Base-by-base conservation (phyloP, 2,329 filamentous ascomycete species). In the Aureobasidium musti region DNA sequence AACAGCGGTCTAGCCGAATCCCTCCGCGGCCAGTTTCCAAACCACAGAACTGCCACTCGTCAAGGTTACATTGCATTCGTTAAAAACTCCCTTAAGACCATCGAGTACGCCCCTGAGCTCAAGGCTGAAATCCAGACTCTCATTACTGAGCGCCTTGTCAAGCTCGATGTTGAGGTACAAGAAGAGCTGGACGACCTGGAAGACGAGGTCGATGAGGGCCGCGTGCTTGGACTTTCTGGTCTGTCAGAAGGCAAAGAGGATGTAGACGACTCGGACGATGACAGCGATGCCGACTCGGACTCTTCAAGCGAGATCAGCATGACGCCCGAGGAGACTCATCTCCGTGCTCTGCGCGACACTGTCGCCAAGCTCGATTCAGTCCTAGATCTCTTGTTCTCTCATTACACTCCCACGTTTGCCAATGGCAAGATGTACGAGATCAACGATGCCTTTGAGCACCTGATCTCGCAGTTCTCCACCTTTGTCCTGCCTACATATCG, bases 81-180 rank as follows among this genome's bases (percentile, higher is more conserved):
- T 67, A 85, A 89, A 72, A 97, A 98, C 74, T 81, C 98, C 11
- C 81, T 98, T 30, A 86, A 84, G 67, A 81, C 98, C 39, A 88
- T 90, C 63, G 83, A 87, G 57, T 97, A 97, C 74, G 86, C 90
- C 1, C 89, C 91, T 0, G 88, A 91, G 67, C 80, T 97, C 41
- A 89, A 89, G 68, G 86, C 89, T 8, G 91, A 96, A 68, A 87
- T 98, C 28, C 84, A 97, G 69, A 88, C 92, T 66, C 81, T 96
- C 14, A 89, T 98, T 56, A 89, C 92, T 49, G 90, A 94, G 71
- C 89, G 91, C 69, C 83, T 98, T 8, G 91, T 98, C 73, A 95
- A 95, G 78, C 91, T 98, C 67, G 95, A 99, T 75, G 92, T 96
- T 1, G 91, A 97, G 75, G 95, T 98, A 77, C 94, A 97, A 78